phyloP scores from a whole-genome alignment of 208 protist species.

The Acanthamoeba lugdunensis region DNA sequence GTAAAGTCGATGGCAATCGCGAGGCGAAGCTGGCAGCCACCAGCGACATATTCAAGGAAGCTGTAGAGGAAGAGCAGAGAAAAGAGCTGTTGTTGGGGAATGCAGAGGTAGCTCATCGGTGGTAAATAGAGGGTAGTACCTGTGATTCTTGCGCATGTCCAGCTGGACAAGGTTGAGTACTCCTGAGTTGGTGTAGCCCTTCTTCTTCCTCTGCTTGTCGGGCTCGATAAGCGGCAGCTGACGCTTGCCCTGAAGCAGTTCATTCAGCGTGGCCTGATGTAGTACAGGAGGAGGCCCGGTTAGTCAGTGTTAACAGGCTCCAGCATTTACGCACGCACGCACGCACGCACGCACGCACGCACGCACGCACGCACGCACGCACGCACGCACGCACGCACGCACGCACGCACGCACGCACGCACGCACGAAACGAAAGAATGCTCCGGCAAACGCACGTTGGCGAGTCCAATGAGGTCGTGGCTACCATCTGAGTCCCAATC shows the following conservation, averaged over 20 bases:
- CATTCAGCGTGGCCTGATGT: conserved; percentile 46
- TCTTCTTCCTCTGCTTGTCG: conserved; percentile 62
- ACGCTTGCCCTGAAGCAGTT: conserved; percentile 17
- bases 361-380: neutral
- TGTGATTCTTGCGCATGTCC: neutral
- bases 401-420: neutral
- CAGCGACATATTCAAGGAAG: conserved; percentile 81
- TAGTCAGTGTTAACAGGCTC: too few species aligned
- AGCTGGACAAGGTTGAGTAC: conserved; percentile 1
- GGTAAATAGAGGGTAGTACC: neutral
- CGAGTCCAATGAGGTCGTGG: conserved; percentile 74
- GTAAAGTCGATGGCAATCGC: conserved; percentile 84
- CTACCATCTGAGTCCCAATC: conserved; percentile 78
- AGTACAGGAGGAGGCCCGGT: too few species aligned
- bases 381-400: too few species aligned
- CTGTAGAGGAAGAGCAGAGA: neutral
- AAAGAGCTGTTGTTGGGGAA: too few species aligned
- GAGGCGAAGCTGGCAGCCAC: conserved; percentile 81
- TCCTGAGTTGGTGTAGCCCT: conserved; percentile 67
- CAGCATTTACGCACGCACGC: too few species aligned
- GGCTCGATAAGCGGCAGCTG: neutral
- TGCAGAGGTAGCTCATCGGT: too few species aligned
- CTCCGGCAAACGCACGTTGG: neutral
- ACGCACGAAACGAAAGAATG: neutral
- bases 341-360: neutral